Evolutionary conservation across 2,329 filamentous ascomycete genomes (phyloP).

Genomic region (Pseudogymnoascus sp.): DNA sequence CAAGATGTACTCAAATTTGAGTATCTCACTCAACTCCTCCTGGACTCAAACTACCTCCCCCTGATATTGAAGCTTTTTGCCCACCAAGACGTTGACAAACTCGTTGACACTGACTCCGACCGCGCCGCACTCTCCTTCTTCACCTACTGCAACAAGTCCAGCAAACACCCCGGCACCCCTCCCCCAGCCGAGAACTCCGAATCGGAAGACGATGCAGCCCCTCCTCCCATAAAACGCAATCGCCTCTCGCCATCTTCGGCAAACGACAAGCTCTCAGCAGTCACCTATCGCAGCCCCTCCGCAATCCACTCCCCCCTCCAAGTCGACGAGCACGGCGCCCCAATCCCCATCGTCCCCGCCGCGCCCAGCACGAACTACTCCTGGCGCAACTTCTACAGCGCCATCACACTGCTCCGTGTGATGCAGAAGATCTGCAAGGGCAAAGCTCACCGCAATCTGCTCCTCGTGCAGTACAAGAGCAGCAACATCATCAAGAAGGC

Average conservation of each 20-base stretch:
- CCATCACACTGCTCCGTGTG: constrained; percentile 89
- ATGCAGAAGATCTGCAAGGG: constrained; percentile 97
- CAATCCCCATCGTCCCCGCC: constrained; percentile 59
- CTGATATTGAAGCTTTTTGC: constrained; percentile 89
- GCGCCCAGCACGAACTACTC: constrained; percentile 84
- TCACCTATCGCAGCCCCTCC: constrained; percentile 17
- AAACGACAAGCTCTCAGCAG: constrained; percentile 25
- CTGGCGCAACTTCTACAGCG: constrained; percentile 88
- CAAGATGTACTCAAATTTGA: constrained; percentile 90
- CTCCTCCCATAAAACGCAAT: constrained; percentile 68
- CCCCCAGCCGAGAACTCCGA: constrained; percentile 17
- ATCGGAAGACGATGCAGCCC: constrained; percentile 65
- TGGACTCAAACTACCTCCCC: constrained; percentile 93
- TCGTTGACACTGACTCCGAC: constrained; percentile 79
- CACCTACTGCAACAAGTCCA: constrained; percentile 72
- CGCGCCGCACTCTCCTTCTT: constrained; percentile 84
- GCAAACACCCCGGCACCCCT: constrained; percentile 33
- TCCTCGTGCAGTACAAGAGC: constrained; percentile 93
- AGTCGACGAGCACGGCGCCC: constrained; percentile 76
- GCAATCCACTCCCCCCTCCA: constrained; percentile 22
- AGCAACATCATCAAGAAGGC: constrained; percentile 86
- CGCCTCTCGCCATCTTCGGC: constrained; percentile 24
- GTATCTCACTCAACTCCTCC: constrained; percentile 83
- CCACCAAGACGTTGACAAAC: constrained; percentile 85
- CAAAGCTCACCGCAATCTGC: constrained; percentile 88